Base-by-base conservation (phyloP, 805 yeast species). In the Ascoidea asiatica region DNA sequence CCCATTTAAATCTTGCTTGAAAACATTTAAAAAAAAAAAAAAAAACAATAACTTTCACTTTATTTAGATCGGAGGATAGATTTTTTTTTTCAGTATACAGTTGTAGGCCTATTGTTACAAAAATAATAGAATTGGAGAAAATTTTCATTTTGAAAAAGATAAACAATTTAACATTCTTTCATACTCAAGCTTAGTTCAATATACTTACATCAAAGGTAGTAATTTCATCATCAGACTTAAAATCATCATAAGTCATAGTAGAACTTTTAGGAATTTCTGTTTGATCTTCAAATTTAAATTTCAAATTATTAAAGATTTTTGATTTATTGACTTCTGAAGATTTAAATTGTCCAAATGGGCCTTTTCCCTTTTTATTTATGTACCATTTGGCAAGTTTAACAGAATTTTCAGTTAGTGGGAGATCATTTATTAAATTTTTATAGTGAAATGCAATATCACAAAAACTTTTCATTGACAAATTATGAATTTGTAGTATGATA, bases 371-470 rank as follows among this genome's bases (percentile, higher is more conserved):
- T 3, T 29, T 8, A 15, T 29, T 29, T 11, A 29, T 29, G 8
- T 8, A 29, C 35, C 35, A 29, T 29, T 29, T 29, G 15, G 35
- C 35, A 29, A 29, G 35, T 15, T 29, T 29, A 29, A 11, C 8
- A 29, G 15, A 8, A 29, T 8, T 8, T 29, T 29, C 15, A 11
- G 35, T 11, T 29, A 29, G 15, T 8, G 35, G 35, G 8, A 29
- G 15, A 53, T 81, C 88, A 55, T 79, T 79, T 48, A 83, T 60
- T 40, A 76, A 67, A 38, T 67, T 71, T 55, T 80, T 79, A 58
- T 78, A 82, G 52, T 72, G 71, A 36, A 81, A 63, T 23, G 83
- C 80, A 40, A 82, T 67, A 48, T 77, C 77, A 54, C 75, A 73
- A 55, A 81, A 81, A 43, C 79, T 78, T 46, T 69, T 70, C 60